A percentile compares a stretch with the other conserved stretches of the same genome.
Conservation (phyloP, 192 early-diverging fungal species). For the Linnemannia schmuckeri region DNA sequence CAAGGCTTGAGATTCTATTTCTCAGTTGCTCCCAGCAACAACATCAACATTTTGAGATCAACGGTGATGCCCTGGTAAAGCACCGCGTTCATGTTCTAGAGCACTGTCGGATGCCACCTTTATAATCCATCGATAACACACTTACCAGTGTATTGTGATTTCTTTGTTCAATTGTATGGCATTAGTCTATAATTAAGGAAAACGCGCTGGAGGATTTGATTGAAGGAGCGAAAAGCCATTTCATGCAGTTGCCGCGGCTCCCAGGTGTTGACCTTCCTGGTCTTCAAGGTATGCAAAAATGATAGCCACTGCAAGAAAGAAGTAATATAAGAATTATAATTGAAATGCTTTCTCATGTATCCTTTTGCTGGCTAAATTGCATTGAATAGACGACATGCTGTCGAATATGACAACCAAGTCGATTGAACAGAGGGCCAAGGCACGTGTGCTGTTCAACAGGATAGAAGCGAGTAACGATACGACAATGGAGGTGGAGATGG, state of each 20-base stretch:
- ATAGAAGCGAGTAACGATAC: not conserved
- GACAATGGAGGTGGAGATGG: not conserved
- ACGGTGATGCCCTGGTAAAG: not conserved
- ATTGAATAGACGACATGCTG: not conserved
- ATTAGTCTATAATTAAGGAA: slow-evolving; percentile 21
- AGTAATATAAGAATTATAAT: not conserved
- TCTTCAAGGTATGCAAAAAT: not conserved
- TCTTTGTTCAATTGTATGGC: not conserved
- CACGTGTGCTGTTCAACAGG: slow-evolving; percentile 21
- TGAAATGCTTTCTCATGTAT: not conserved
- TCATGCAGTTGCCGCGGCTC: not conserved
- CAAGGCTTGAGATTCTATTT: slow-evolving; percentile 6
- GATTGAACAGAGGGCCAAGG: slow-evolving; percentile 21
- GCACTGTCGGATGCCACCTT: too few species aligned
- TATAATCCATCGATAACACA: too few species aligned
- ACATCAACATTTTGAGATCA: not conserved
- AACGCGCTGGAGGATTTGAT: slow-evolving; percentile 21
- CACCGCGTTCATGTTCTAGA: not conserved
- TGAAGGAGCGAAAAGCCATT: slow-evolving; percentile 7
- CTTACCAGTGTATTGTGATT: not conserved
- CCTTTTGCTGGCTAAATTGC: not conserved
- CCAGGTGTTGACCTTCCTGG: not conserved
- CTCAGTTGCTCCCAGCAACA: not conserved
- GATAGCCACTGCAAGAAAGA: not conserved
- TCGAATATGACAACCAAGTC: not conserved